Evolutionary conservation across 768 basidiomycete species (phyloP).

Genomic region (Porpolomopsis calyptriformis): DNA sequence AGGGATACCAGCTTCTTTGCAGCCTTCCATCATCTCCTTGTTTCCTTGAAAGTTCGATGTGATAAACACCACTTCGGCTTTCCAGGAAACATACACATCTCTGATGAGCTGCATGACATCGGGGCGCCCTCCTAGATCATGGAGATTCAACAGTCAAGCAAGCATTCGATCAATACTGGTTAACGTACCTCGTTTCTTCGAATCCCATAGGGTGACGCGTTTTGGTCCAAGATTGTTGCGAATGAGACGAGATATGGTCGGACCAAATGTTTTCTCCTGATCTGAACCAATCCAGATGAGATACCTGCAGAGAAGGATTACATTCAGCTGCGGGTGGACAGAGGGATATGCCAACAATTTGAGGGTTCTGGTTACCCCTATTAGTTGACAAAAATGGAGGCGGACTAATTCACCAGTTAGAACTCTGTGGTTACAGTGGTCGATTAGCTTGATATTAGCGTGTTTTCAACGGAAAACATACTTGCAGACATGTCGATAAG

Average conservation of each 20-base stretch:
- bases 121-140: constrained; percentile 39
- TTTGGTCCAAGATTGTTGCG: constrained; percentile 62
- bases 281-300: constrained; percentile 78
- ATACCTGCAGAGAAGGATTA: constrained; percentile 35
- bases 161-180: neutral
- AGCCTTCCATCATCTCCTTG: constrained; percentile 69
- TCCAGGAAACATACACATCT: constrained; percentile 57
- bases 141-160: neutral
- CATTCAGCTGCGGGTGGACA: neutral
- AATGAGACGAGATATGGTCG: constrained; percentile 64
- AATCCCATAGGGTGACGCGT: constrained; percentile 69
- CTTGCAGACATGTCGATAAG: constrained; percentile 70
- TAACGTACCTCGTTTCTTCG: constrained; percentile 47
- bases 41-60: constrained; percentile 78
- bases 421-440: constrained; percentile 4
- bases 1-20: constrained; percentile 58
- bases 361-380: too few species aligned
- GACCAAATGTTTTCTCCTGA: constrained; percentile 68
- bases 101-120: constrained; percentile 68
- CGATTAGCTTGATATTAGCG: neutral
- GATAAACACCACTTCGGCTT: constrained; percentile 75
- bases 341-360: neutral
- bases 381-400: too few species aligned
- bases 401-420: constrained; percentile 12
- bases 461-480: constrained; percentile 50